Evolutionary conservation across 2,329 filamentous ascomycete genomes (phyloP).

Genomic region (Aureobasidium leucospermi): DNA sequence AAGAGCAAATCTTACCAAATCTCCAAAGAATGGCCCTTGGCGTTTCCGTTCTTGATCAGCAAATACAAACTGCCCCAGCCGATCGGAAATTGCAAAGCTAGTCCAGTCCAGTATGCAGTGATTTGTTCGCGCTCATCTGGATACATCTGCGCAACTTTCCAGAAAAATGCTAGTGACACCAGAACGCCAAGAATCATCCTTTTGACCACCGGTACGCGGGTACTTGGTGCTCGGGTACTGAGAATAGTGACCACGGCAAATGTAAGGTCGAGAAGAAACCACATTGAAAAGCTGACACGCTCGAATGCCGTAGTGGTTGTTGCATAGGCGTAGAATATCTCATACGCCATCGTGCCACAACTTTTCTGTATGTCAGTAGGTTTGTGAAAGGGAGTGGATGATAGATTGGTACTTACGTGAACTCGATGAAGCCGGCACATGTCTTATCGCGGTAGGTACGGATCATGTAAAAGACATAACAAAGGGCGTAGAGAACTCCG

Average conservation of each 20-base stretch:
- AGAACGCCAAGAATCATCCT: conserved; percentile 25
- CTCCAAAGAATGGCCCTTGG: conserved; percentile 33
- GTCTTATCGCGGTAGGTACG: conserved; percentile 31
- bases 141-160: conserved; percentile 23
- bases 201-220: conserved; percentile 20
- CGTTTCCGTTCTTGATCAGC: conserved; percentile 26
- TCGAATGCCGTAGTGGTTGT: conserved; percentile 31
- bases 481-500: conserved; percentile 33
- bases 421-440: conserved; percentile 26
- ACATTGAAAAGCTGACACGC: conserved; percentile 29
- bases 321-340: conserved; percentile 33
- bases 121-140: conserved; percentile 34
- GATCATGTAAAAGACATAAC: conserved; percentile 34
- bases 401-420: conserved; percentile 15
- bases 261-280: conserved; percentile 31
- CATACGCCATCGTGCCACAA: conserved; percentile 31
- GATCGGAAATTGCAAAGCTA: conserved; percentile 32
- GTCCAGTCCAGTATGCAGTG: conserved; percentile 34
- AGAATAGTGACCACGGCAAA: conserved; percentile 29
- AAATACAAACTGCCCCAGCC: conserved; percentile 29
- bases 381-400: neutral
- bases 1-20: conserved; percentile 35
- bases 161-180: conserved; percentile 26
- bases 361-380: neutral
- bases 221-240: conserved; percentile 23